Conservation (phyloP, 192 early-diverging fungal genomes). For the Paraglomus brasilianum region DNA sequence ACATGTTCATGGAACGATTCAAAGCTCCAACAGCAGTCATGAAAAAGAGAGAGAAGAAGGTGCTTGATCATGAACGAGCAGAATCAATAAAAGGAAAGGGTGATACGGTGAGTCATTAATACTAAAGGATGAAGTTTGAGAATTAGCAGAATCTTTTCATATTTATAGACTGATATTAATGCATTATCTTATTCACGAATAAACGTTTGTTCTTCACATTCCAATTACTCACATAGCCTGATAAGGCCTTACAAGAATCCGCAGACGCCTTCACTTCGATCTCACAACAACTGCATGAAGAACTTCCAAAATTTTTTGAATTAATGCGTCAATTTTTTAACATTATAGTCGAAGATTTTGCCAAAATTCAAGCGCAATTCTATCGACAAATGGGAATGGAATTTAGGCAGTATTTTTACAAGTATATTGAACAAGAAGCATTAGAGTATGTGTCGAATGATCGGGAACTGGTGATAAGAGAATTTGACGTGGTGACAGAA, state of each 20-base stretch:
- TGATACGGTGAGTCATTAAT: conserved; percentile 45
- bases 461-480: conserved; percentile 21
- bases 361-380: conserved; percentile 52
- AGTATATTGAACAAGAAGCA: conserved; percentile 33
- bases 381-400: conserved; percentile 47
- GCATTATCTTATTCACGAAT: background rate
- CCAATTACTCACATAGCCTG: conserved; percentile 40
- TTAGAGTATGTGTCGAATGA: conserved; percentile 32
- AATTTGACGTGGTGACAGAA: conserved; percentile 39
- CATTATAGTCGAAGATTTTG: conserved; percentile 55
- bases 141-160: background rate
- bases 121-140: background rate
- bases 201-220: background rate
- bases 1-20: conserved; percentile 51
- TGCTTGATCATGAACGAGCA: conserved; percentile 70
- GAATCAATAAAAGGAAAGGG: conserved; percentile 58
- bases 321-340: conserved; percentile 63
- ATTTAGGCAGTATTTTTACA: conserved; percentile 40
- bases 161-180: background rate
- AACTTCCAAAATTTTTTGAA: conserved; percentile 64
- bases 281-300: conserved; percentile 70
- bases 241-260: conserved; percentile 65
- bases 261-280: conserved; percentile 64
- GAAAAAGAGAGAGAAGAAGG: conserved; percentile 69
- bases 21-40: conserved; percentile 68